A percentile compares a stretch with the other conserved stretches of the same genome.
phyloP scores from a whole-genome alignment of 305 asterid genomes.

The Solanum aculeatissimum region DNA sequence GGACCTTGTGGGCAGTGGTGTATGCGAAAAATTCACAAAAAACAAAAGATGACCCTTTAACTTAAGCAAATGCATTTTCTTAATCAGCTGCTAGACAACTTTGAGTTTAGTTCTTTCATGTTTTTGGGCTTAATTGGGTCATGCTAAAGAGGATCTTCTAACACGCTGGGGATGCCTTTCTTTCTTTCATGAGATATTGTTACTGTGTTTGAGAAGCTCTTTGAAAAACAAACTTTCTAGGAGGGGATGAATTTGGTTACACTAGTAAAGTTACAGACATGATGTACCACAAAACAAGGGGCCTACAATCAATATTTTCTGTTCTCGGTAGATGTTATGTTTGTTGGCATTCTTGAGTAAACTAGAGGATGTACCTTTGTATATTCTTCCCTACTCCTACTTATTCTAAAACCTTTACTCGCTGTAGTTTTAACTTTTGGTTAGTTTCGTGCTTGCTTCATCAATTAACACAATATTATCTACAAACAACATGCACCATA shows the following conservation, averaged over 20 bases:
- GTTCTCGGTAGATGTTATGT: neutral
- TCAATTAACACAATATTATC: neutral
- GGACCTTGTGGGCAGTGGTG: neutral
- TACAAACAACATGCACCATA: neutral
- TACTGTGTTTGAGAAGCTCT: neutral
- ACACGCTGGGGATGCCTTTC: neutral
- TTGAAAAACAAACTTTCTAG: neutral
- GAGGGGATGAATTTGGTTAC: neutral
- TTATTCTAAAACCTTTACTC: neutral
- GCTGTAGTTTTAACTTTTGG: neutral
- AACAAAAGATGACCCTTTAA: neutral
- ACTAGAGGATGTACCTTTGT: neutral
- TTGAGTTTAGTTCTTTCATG: neutral
- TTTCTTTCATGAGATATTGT: neutral
- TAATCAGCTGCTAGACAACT: neutral
- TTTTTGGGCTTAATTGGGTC: neutral
- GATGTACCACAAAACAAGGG: neutral
- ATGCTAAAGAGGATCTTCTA: neutral
- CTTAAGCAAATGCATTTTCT: neutral
- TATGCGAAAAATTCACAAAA: neutral
- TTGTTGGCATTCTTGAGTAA: neutral
- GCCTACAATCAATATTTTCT: neutral
- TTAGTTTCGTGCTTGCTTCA: neutral
- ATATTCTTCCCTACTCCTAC: neutral
- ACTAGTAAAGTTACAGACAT: neutral